Percentiles rank a stretch among this genome's conserved stretches.
These are phyloP conservation scores for Cladophialophora psammophila DNA, from an alignment of 2,329 filamentous ascomycete species.

Conservation along the genomic window DNA sequence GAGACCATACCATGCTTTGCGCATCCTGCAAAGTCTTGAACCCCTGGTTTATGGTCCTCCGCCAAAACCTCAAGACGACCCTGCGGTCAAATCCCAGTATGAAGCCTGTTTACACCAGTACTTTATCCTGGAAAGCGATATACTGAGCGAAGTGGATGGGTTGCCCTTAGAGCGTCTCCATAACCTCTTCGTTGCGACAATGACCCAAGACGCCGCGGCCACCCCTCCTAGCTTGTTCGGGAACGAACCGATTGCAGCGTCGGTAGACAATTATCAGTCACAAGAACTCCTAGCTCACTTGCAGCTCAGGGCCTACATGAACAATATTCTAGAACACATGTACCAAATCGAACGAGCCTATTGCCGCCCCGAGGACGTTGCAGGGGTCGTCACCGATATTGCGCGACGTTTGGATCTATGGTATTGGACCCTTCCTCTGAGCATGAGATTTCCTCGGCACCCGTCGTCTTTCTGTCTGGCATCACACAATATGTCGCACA, in stretches of 20 bases:
- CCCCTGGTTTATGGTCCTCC: conserved; percentile 13
- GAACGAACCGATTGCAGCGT: background rate
- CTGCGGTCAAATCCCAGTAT: conserved; percentile 10
- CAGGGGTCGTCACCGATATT: conserved; percentile 12
- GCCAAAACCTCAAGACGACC: conserved; percentile 10
- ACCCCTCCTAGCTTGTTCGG: conserved; percentile 9
- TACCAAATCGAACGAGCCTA: conserved; percentile 18
- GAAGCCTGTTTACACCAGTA: conserved; percentile 21
- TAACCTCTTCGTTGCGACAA: background rate
- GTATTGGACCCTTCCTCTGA: conserved; percentile 19
- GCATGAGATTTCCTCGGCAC: conserved; percentile 21
- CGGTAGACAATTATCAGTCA: background rate
- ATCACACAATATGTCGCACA: background rate
- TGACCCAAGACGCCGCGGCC: background rate
- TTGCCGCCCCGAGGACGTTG: conserved; percentile 19
- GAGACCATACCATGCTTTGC: conserved; percentile 17
- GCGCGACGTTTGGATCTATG: conserved; percentile 18
- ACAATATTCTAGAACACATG: conserved; percentile 21
- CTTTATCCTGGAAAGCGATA: conserved; percentile 25
- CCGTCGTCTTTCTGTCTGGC: conserved; percentile 18
- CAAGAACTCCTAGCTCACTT: conserved; percentile 18
- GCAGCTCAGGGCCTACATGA: conserved; percentile 21
- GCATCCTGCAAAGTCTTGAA: conserved; percentile 21
- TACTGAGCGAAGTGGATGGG: conserved; percentile 23
- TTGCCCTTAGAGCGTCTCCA: conserved; percentile 16